phyloP scores from a whole-genome alignment of 192 early-diverging fungal genomes.

The Coemansia sp. region DNA sequence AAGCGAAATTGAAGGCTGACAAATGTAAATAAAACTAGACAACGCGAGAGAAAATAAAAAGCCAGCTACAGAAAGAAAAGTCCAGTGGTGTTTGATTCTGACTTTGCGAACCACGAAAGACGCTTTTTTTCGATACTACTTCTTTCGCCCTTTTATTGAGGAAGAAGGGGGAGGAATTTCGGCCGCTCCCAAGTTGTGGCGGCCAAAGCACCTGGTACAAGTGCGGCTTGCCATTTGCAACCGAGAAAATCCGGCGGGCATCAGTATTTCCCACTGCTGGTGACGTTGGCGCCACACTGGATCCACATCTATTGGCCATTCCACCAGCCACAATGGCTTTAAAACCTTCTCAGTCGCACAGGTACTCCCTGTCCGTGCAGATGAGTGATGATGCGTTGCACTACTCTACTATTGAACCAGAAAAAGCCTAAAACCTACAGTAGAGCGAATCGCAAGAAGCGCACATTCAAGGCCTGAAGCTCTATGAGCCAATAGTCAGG shows the following conservation, averaged over 20 bases:
- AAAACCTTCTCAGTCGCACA: background rate
- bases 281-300: background rate
- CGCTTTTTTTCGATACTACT: too few relatives aligned
- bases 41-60: background rate
- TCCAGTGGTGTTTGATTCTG: too few relatives aligned
- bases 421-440: background rate
- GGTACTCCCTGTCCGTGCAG: too few relatives aligned
- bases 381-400: background rate
- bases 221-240: too few relatives aligned
- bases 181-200: too few relatives aligned
- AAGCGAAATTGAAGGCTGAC: background rate
- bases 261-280: too few relatives aligned
- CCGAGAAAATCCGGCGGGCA: too few relatives aligned
- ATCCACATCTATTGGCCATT: background rate
- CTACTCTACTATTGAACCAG: background rate
- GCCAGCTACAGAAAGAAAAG: too few relatives aligned
- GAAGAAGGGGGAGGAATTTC: too few relatives aligned
- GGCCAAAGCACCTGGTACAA: too few relatives aligned
- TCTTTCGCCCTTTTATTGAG: too few relatives aligned
- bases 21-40: constrained; percentile 1
- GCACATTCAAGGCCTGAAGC: background rate
- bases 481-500: background rate
- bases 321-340: background rate
- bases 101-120: too few relatives aligned
- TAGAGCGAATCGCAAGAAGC: background rate